Conservation (phyloP, 352 stramenopile species). For the Pythium biforme region DNA sequence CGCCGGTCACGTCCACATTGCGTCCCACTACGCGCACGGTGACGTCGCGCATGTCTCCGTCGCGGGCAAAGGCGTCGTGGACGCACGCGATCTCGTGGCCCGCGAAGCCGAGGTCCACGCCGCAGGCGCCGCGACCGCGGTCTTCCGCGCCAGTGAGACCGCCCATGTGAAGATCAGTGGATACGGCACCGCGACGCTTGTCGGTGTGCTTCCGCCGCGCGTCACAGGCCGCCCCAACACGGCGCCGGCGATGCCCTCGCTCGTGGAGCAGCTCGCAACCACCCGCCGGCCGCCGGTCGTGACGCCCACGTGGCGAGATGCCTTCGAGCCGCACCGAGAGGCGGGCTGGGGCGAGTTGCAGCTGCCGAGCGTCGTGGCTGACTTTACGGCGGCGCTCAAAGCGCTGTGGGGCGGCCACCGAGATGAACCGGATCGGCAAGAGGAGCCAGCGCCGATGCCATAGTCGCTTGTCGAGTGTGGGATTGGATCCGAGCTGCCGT, state of each 20-base stretch:
- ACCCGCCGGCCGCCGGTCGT: background rate
- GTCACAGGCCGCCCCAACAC: constrained; percentile 6
- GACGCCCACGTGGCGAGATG: constrained; percentile 3
- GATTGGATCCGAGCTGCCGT: background rate
- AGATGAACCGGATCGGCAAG: background rate
- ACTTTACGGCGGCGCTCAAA: constrained; percentile 13
- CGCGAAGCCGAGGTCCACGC: constrained; percentile 13
- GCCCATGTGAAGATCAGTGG: constrained; percentile 5
- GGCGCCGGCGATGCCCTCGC: background rate
- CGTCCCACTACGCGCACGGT: constrained; percentile 3
- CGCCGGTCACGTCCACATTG: background rate
- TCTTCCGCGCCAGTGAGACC: constrained; percentile 12
- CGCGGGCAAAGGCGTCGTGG: constrained; percentile 9
- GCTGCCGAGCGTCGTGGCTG: constrained; percentile 3
- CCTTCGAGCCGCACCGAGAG: background rate
- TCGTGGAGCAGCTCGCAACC: constrained; percentile 4
- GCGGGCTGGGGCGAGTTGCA: constrained; percentile 1
- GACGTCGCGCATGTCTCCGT: constrained; percentile 3
- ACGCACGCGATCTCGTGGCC: constrained; percentile 10
- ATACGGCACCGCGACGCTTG: constrained; percentile 12
- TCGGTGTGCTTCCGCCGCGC: constrained; percentile 5
- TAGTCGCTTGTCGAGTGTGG: background rate
- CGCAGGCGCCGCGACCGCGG: background rate
- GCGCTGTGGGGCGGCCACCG: constrained; percentile 9
- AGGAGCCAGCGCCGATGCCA: background rate